These are phyloP conservation scores for Lithospermum erythrorhizon DNA, from an alignment of 257 asterid genomes.

Conservation along the genomic window DNA sequence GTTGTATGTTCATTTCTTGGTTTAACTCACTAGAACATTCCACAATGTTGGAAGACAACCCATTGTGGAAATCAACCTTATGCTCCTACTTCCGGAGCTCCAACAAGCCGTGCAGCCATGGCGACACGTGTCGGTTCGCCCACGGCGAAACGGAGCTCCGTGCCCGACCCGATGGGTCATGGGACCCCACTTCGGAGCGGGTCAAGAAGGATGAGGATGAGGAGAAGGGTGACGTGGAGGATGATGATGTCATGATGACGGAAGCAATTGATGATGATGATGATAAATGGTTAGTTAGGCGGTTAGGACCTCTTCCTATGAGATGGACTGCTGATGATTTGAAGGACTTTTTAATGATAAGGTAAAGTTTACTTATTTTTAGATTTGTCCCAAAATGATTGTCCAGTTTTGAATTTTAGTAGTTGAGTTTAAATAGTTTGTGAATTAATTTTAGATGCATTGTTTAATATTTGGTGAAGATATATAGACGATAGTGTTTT, in stretches of 20 bases:
- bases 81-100: constrained; percentile 77
- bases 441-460: too few relatives aligned
- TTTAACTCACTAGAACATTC: too few relatives aligned
- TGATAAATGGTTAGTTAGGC: constrained; percentile 51
- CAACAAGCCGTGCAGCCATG: constrained; percentile 59
- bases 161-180: constrained; percentile 58
- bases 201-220: constrained; percentile 41
- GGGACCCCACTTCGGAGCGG: constrained; percentile 97
- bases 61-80: constrained; percentile 73
- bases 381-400: too few relatives aligned
- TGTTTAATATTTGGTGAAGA: too few relatives aligned
- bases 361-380: too few relatives aligned
- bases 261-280: background rate
- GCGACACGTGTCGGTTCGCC: constrained; percentile 72
- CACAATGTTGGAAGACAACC: too few relatives aligned
- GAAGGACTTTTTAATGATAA: constrained; percentile 47
- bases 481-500: too few relatives aligned
- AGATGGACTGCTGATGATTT: constrained; percentile 72
- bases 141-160: constrained; percentile 87
- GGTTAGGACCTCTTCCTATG: constrained; percentile 80
- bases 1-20: too few relatives aligned
- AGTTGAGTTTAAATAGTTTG: too few relatives aligned
- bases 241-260: constrained; percentile 36
- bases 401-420: too few relatives aligned
- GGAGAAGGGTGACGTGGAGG: constrained; percentile 2